Percentiles rank a stretch among this genome's conserved stretches.
Conservation (phyloP, 768 basidiomycete species). For the Suillus cothurnatus region DNA sequence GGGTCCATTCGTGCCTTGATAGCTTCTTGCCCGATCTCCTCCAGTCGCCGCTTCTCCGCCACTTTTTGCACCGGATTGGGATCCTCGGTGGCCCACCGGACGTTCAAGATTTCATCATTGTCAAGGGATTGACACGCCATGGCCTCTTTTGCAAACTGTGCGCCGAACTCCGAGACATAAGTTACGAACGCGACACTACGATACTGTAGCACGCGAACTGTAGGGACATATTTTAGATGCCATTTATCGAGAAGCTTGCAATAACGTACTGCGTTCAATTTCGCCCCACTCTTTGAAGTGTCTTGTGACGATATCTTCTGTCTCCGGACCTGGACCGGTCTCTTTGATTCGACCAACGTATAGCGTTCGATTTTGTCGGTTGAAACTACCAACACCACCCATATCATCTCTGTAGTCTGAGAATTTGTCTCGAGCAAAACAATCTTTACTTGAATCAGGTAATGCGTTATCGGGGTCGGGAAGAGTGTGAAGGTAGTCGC, state of each 20-base stretch:
- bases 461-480: slow-evolving; percentile 69
- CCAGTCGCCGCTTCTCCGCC: slow-evolving; percentile 80
- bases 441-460: slow-evolving; percentile 94
- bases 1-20: slow-evolving; percentile 87
- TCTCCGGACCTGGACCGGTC: slow-evolving; percentile 84
- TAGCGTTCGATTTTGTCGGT: slow-evolving; percentile 89
- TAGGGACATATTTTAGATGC: slow-evolving; percentile 11
- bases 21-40: slow-evolving; percentile 83
- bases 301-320: slow-evolving; percentile 84
- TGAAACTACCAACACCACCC: slow-evolving; percentile 98
- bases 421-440: slow-evolving; percentile 96
- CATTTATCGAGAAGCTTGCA: not conserved
- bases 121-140: slow-evolving; percentile 99
- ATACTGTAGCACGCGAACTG: slow-evolving; percentile 90
- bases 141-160: slow-evolving; percentile 96
- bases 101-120: slow-evolving; percentile 96
- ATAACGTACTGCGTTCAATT: slow-evolving; percentile 81
- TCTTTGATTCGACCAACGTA: slow-evolving; percentile 96
- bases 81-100: slow-evolving; percentile 99
- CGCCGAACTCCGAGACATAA: slow-evolving; percentile 81
- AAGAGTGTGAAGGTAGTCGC: slow-evolving; percentile 91
- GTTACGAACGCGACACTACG: slow-evolving; percentile 98
- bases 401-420: slow-evolving; percentile 98
- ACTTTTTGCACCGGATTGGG: slow-evolving; percentile 93
- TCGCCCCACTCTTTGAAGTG: slow-evolving; percentile 98